These are phyloP conservation scores for Claviceps purpurea DNA, from an alignment of 2,329 filamentous ascomycete genomes.

Conservation along the genomic window DNA sequence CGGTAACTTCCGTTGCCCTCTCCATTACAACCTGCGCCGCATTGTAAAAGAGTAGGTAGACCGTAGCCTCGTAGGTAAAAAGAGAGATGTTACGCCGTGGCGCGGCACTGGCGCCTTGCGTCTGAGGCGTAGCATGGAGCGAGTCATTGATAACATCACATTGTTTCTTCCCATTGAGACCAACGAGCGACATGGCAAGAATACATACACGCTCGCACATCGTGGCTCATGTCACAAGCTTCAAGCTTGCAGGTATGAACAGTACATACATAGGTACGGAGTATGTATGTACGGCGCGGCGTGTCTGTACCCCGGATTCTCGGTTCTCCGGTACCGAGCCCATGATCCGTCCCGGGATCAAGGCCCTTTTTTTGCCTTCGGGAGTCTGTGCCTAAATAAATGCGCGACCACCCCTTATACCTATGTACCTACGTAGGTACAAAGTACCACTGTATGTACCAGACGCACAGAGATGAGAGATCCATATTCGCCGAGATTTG, in stretches of 20 bases:
- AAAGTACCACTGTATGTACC: neutral
- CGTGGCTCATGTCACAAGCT: neutral
- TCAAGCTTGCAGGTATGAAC: neutral
- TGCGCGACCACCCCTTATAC: too few species aligned
- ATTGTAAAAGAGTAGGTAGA: too few species aligned
- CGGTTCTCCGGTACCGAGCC: neutral
- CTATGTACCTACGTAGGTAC: too few species aligned
- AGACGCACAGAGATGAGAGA: neutral
- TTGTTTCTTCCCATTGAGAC: neutral
- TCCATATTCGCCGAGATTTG: neutral
- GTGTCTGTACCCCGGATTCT: slow-evolving; percentile 4
- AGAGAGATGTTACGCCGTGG: neutral
- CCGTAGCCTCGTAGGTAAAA: too few species aligned
- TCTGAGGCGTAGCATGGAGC: neutral
- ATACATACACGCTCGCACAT: neutral
- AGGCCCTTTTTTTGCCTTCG: neutral
- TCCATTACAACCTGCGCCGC: too few species aligned
- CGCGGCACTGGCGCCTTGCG: too few species aligned
- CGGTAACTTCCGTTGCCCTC: too few species aligned
- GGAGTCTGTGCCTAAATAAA: too few species aligned
- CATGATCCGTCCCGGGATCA: neutral
- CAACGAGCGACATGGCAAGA: neutral
- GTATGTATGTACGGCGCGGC: neutral
- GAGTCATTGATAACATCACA: neutral
- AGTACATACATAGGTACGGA: neutral